phyloP scores from a whole-genome alignment of 805 yeast species.

The Suhomyces xylopsoci region DNA sequence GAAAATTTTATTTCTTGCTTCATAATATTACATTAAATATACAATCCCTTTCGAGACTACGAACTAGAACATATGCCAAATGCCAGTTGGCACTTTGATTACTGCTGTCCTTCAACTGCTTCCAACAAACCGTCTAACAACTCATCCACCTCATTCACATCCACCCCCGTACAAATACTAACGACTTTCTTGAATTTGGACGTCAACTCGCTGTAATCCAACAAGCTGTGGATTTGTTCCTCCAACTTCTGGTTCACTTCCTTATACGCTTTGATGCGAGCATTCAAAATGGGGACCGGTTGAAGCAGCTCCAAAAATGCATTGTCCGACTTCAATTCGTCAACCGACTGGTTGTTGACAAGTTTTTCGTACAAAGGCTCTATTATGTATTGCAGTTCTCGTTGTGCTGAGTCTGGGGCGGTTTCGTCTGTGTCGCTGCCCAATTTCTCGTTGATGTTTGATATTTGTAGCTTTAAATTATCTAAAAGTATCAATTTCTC shows the following conservation, averaged over 20 bases:
- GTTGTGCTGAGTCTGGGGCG: slow-evolving; percentile 42
- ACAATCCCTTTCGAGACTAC: neutral
- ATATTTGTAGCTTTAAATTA: slow-evolving; percentile 46
- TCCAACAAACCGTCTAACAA: slow-evolving; percentile 80
- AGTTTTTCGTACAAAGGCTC: slow-evolving; percentile 56
- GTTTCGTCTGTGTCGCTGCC: slow-evolving; percentile 49
- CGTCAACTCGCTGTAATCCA: slow-evolving; percentile 39
- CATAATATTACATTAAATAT: neutral
- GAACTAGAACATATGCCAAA: neutral
- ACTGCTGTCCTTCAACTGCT: slow-evolving; percentile 76
- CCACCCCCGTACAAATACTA: slow-evolving; percentile 85
- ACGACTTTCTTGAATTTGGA: slow-evolving; percentile 83
- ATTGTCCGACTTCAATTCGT: slow-evolving; percentile 21
- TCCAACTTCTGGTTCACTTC: slow-evolving; percentile 61
- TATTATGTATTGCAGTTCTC: slow-evolving; percentile 88
- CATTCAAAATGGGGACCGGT: slow-evolving; percentile 52
- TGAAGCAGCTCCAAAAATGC: slow-evolving; percentile 39
- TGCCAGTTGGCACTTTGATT: neutral
- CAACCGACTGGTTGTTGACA: slow-evolving; percentile 23
- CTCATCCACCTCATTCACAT: slow-evolving; percentile 72
- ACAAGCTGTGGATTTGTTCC: slow-evolving; percentile 50
- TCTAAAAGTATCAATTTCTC: slow-evolving; percentile 43
- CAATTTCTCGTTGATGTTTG: slow-evolving; percentile 38
- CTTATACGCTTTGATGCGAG: slow-evolving; percentile 77
- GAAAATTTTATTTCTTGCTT: too few species aligned